Evolutionary conservation across 129 eudicot species (phyloP), one percentile per base, ranked within the genome.

Genomic region (Centella asiatica): DNA sequence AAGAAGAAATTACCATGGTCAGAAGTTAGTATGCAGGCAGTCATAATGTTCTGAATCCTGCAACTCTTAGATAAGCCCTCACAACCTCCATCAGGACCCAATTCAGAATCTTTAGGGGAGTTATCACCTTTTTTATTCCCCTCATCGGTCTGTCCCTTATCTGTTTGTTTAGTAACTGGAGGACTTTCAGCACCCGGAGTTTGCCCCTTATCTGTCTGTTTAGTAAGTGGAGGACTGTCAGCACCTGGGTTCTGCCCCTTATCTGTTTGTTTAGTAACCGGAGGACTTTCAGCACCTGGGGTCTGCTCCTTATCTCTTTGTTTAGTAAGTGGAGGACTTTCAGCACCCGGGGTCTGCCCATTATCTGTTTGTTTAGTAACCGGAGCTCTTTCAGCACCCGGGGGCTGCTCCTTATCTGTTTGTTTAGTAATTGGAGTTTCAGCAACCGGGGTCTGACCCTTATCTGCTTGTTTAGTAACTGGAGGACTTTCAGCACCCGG

Each of bases 41-140:
- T 45, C 51, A 60, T 60, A 39, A 27, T 39, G 51, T 60, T 42
- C 32, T 24, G 11, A 25, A 34, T 66, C 47, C 32, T 60, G 64
- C 73, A 66, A 60, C 49, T 74, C 22, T 13, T 52, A 60, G 64
- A 6, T 18, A 52, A 58, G 20, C 68, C 62, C 55, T 67, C 67
- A 50, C 77, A 73, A 51, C 57, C 49, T 57, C 26, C 59, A 51
- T 53, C 24, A 19, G 32, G 8, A 15, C 44, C 61, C 44, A 32
- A 39, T 13, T 51, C 37, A 3, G 62, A 15, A 2, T 28, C 54
- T 40, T 50, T 23, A 37, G 32, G n/a, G n/a, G n/a, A 4, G 55
- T 34, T 51, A 31, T 25, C 67, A 12, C 17, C 57, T 58, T 60
- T 66, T 44, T 8, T 28, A 33, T 34, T 61, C 25, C 48, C 47